Conservation (phyloP, 139 green algal genomes). For the Tetraselmis striata region DNA sequence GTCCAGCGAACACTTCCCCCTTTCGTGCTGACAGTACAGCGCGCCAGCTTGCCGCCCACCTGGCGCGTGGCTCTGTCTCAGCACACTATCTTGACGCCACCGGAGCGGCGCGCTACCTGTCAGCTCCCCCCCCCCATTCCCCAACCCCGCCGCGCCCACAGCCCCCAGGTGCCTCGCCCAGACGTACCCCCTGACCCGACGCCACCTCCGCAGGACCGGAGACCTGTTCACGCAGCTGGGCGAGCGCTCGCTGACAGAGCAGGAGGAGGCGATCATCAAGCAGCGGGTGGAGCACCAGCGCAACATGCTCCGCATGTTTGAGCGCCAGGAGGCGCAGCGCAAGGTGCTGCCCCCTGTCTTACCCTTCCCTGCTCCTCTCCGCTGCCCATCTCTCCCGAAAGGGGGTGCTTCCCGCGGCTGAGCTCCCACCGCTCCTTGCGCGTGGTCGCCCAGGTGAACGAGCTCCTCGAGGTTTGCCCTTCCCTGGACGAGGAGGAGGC, state of each 20-base stretch:
- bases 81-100: not conserved
- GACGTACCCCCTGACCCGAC: not conserved
- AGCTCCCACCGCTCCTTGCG: too few relatives aligned
- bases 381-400: too few relatives aligned
- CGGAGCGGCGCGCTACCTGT: not conserved
- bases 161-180: not conserved
- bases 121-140: not conserved
- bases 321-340: conserved; percentile 48
- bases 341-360: too few relatives aligned
- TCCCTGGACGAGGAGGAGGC: conserved; percentile 52
- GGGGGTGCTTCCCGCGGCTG: too few relatives aligned
- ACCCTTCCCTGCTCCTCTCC: too few relatives aligned
- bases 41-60: too few relatives aligned
- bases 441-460: conserved; percentile 43
- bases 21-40: not conserved
- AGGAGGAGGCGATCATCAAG: conserved; percentile 69
- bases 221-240: conserved; percentile 78
- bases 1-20: not conserved
- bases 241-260: conserved; percentile 55
- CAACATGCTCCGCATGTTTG: conserved; percentile 64
- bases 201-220: conserved; percentile 45
- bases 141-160: not conserved
- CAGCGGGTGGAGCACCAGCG: conserved; percentile 62
- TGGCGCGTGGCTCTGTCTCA: too few relatives aligned
- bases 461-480: conserved; percentile 57